These are phyloP conservation scores for Iris pallida DNA, from an alignment of 116 monocot genomes.

Conservation along the genomic window DNA sequence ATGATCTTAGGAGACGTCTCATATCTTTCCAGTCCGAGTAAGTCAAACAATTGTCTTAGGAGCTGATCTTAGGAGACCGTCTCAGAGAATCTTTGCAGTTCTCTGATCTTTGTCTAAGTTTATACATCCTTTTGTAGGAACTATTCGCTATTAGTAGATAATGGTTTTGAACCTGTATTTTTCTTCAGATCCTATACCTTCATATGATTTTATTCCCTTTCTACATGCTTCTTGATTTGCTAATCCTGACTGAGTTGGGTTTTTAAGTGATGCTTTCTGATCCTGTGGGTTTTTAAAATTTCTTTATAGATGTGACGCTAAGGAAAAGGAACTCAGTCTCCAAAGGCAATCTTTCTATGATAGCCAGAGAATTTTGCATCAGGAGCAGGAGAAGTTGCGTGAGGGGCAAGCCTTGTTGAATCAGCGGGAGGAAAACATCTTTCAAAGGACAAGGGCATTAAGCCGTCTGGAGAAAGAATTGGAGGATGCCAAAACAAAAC, in stretches of 20 bases:
- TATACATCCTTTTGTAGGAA: no score
- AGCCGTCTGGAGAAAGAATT: slow-evolving; percentile 47
- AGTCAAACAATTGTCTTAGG: no score
- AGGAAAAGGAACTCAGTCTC: slow-evolving; percentile 61
- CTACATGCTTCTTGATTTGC: no score
- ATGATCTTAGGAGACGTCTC: slow-evolving; percentile 56
- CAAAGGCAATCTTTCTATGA: slow-evolving; percentile 63
- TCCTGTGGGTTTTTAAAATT: background rate
- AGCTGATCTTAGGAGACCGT: no score
- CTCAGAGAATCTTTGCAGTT: no score
- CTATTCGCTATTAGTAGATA: no score
- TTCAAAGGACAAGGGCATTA: slow-evolving; percentile 46
- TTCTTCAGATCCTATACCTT: no score
- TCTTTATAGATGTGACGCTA: slow-evolving; percentile 48
- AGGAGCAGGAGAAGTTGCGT: slow-evolving; percentile 59
- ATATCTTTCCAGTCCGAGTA: slow-evolving; percentile 56
- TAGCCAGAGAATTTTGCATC: slow-evolving; percentile 60
- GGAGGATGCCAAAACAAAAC: slow-evolving; percentile 32
- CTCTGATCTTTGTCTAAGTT: no score
- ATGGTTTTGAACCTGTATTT: no score
- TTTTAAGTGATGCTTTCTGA: background rate
- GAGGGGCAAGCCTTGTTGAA: slow-evolving; percentile 53
- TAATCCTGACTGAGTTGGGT: no score
- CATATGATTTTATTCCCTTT: no score
- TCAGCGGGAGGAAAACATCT: slow-evolving; percentile 63